Base-by-base conservation (phyloP, 768 basidiomycete genomes). In the Pilatotrama ljubarskyi region DNA sequence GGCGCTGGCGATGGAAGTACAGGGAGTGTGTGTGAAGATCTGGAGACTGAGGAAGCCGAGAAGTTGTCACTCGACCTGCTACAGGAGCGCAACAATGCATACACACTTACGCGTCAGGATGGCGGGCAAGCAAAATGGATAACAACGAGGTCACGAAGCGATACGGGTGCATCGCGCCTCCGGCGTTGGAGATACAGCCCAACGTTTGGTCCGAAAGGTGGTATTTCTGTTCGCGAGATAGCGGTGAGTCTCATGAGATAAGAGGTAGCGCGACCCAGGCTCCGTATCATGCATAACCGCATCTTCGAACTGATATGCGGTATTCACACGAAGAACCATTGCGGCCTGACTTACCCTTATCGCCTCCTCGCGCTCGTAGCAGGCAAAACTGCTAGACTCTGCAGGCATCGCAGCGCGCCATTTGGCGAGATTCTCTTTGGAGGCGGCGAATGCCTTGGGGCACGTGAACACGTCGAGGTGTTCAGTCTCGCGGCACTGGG, bases 101-200 rank as follows among this genome's bases (percentile, higher is more conserved):
- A n/a, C 24, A 7, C 0, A 44, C 78, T 62, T 62, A 85, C 84
- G 73, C 77, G 20, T 81, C 72, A 11, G 79, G 71, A 62, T 86
- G 78, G n/a, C 75, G 73, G 11, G 73, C 60, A 6, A 88, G 71
- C 1, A 88, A 79, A 43, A 82, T 82, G 14, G 74, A 62, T 20
- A 89, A 72, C 24, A 89, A 77, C 2, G 79, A 78, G 1, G 87
- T 88, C 13, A 90, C 82, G 29, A 88, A 76, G 18, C 85, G 83
- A 69, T 91, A 91, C 0, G 88, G 85, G 59, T 90, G 87, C 26
- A 86, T 72, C 0, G 88, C 84, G 1, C 85, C 88, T 1, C 83
- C 88, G 0, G 71, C 71, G 24, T 80, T 82, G 13, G 75, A 68
- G 42, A 90, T 76, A 58, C 80, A 82, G 0, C 86, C 88, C 1